Evolutionary conservation across 2,329 filamentous ascomycete species (phyloP), one percentile per base, ranked within the genome.

Genomic region (Fusarium incarnatum): DNA sequence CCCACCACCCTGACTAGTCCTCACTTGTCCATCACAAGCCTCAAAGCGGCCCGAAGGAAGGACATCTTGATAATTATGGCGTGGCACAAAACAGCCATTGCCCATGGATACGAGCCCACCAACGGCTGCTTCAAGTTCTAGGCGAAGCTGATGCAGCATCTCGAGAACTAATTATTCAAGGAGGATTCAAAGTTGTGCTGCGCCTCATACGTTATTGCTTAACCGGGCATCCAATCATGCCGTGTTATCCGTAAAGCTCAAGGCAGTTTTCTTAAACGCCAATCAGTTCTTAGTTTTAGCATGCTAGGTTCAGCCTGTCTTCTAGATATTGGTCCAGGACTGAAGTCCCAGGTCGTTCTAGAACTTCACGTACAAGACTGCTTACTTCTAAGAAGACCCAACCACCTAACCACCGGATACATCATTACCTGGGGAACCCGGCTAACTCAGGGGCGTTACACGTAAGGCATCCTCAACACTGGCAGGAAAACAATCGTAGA

Each of bases 211-310:
- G 5, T 5, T 16, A 11, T 28, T 22, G 18, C n/a, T 44, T 11
- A 18, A 2, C 8, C 18, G 13, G 28, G 23, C n/a, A 6, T 18
- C 18, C 34, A 30, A 18, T 8, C 22, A n/a, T 61, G 59, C 59
- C 59, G 59, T 22, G 25, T 20, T 53, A 61, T 37, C 56, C 56
- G 59, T 16, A n/a, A 28, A 2, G 28, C 22, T 37, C 30, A 60
- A 40, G 10, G 34, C 6, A 37, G 10, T 7, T n/a, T 37, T 37
- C 4, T 4, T 4, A 6, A n/a, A 37, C 10, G 4, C 34, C 34
- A 37, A 37, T 37, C 18, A 37, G 18, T 37, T 7, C 9, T 6
- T n/a, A 4, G 10, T 18, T n/a, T 37, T 10, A 12, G 18, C 10
- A 7, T 37, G 34, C 10, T 37, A n/a, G 34, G 3, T n/a, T 12